A percentile compares a stretch with the other conserved stretches of the same genome.
These are phyloP conservation scores for Cutaneotrichosporon sp. DNA, from an alignment of 1,284 basidiomycete genomes.

Conservation along the genomic window DNA sequence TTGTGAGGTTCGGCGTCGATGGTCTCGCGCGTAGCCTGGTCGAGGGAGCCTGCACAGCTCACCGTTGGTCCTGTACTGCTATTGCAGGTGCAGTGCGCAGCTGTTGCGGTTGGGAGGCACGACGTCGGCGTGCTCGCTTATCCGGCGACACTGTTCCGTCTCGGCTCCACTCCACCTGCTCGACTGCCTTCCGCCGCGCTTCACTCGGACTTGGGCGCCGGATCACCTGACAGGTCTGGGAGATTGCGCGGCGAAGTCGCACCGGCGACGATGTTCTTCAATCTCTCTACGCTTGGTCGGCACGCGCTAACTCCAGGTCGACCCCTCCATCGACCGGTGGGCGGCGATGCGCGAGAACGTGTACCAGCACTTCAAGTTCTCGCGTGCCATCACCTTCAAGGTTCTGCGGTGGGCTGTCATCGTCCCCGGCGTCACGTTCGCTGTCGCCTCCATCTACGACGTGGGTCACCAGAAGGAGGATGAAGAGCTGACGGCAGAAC, in stretches of 20 bases:
- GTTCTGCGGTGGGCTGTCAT: constrained; percentile 41
- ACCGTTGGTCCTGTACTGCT: too few relatives aligned
- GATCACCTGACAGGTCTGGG: too few relatives aligned
- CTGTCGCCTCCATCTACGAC: constrained; percentile 34
- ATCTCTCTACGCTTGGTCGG: neutral
- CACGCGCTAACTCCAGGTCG: constrained; percentile 56
- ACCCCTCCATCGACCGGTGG: constrained; percentile 78
- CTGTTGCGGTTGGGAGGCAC: too few relatives aligned
- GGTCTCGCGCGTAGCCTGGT: neutral
- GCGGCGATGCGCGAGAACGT: constrained; percentile 75
- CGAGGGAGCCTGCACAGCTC: too few relatives aligned
- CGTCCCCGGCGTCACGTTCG: constrained; percentile 43
- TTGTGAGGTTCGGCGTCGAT: neutral
- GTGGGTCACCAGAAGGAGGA: constrained; percentile 31
- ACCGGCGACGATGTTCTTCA: too few relatives aligned
- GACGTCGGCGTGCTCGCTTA: too few relatives aligned
- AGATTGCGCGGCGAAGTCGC: too few relatives aligned
- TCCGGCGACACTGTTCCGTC: too few relatives aligned
- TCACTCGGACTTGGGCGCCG: too few relatives aligned
- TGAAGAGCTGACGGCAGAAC: constrained; percentile 11
- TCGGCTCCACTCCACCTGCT: too few relatives aligned
- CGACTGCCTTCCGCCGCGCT: too few relatives aligned
- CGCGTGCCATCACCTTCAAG: constrained; percentile 57
- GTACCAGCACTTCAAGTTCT: constrained; percentile 76
- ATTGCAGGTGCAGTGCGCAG: too few relatives aligned